Evolutionary conservation across 805 yeast species (phyloP), one percentile per base, ranked within the genome.

Genomic region (Wickerhamiella cacticola): DNA sequence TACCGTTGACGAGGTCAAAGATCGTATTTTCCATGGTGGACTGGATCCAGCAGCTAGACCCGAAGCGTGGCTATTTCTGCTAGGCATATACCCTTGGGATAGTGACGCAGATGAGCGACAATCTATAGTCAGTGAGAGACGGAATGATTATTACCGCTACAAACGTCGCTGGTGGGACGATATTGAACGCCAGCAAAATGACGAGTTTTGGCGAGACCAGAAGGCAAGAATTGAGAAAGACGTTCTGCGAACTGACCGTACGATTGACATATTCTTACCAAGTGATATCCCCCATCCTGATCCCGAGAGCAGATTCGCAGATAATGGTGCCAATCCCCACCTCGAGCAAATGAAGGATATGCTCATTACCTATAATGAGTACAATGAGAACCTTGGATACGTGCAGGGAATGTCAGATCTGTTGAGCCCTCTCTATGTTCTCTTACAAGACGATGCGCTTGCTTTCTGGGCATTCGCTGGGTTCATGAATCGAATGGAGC

Each of bases 401-500:
- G 95, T 92, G 16, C 99, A 92, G 66, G 99, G 99, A 1, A 92
- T 92, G 99, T 78, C 92, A 8, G 99, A 92, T 63, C 68, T 92
- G 45, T 67, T 92, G 31, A 82, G 96, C 0, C 96, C 96, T 0
- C 64, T 92, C 2, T 92, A 86, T 61, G 73, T 69, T 4, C 58
- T 68, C 56, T 54, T 69, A 26, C 70, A 68, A 50, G 94, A 88
- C 61, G 95, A 88, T 55, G 68, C 80, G 0, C 58, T 86, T 21
- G 71, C 95, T 5, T 92, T 92, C 62, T 86, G 96, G 94, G 80
- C 87, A 7, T 89, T 92, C 67, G 72, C 76, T 2, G 76, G 78
- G 34, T 84, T 85, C 55, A 89, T 92, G 97, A 86, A 84, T 45
- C 69, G 92, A 48, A 87, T 89, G 96, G 96, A 89, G 63, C 72